Base-by-base conservation (phyloP, 257 asterid genomes). In the Solanum ahanhuiri region DNA sequence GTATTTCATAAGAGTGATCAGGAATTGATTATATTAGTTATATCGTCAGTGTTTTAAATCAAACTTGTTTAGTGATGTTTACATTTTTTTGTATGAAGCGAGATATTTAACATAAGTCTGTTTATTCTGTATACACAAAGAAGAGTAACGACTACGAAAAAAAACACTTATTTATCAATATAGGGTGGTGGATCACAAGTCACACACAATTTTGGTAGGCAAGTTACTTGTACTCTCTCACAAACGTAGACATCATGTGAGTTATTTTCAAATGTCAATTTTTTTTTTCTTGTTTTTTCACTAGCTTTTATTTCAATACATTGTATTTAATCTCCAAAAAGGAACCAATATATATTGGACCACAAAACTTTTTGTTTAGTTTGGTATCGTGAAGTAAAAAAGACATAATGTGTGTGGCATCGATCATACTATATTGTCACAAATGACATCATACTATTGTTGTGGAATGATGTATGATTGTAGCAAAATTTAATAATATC, bases 141-240 rank as follows among this genome's bases (percentile, higher is more conserved):
- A 58, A 58, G 12, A n/a, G 11, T 60, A 60, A 60, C 14, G 5
- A 60, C 6, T 60, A 22, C 1, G 6, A 22, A 60, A 9, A 60
- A 60, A 60, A n/a, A 60, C 28, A 22, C 43, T 73, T 22, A 22
- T 35, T 73, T 22, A 73, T 35, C 54, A 73, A 54, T 54, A 66
- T 10, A 75, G 31, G 83, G 63, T 41, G 63, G 83, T 41, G 83
- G 30, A 28, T 25, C 83, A 79, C 83, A 8, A 79, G 45, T 73
- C 45, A 71, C 81, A 71, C 25, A 33, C 3, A 14, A 3, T 15
- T 45, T 79, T 45, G 41, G 23, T 9, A 7, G 23, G 57, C 66
- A 79, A 17, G 48, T 31, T 79, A 28, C 9, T 17, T 45, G 58
- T 79, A 2, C 12, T 25, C 81, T 30, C 14, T 33, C 83, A 43